These are phyloP conservation scores for Emiliania huxleyi DNA, from an alignment of 78 protist species.

Conservation along the genomic window DNA sequence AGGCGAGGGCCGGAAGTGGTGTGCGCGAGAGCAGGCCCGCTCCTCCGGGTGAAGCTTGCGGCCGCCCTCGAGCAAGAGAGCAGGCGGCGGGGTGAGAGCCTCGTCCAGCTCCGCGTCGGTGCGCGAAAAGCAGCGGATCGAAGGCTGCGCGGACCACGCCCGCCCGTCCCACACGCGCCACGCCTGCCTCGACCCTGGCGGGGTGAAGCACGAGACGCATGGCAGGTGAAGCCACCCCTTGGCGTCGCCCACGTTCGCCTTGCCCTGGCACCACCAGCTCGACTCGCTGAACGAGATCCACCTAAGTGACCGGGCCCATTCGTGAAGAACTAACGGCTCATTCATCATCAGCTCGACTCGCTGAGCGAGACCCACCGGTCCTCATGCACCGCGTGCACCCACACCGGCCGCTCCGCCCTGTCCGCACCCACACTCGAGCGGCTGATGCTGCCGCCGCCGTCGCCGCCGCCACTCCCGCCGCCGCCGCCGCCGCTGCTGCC, in stretches of 20 bases:
- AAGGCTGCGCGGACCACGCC: not conserved
- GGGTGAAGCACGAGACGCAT: not conserved
- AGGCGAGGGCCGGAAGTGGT: no score
- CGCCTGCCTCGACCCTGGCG: not conserved
- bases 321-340: no score
- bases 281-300: not conserved
- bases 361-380: not conserved
- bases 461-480: no score
- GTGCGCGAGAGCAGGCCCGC: no score
- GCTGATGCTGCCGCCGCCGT: no score
- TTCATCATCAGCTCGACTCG: not conserved
- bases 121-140: not conserved
- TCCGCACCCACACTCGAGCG: no score
- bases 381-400: not conserved
- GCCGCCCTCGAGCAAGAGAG: not conserved
- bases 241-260: not conserved
- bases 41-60: not conserved
- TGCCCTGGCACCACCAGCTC: not conserved
- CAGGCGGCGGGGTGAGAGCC: not conserved
- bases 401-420: not conserved
- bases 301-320: no score
- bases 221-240: not conserved
- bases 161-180: not conserved
- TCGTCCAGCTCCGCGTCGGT: not conserved
- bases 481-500: not conserved